Base-by-base conservation (phyloP, 345 rosid species). In the Reutealis trisperma region DNA sequence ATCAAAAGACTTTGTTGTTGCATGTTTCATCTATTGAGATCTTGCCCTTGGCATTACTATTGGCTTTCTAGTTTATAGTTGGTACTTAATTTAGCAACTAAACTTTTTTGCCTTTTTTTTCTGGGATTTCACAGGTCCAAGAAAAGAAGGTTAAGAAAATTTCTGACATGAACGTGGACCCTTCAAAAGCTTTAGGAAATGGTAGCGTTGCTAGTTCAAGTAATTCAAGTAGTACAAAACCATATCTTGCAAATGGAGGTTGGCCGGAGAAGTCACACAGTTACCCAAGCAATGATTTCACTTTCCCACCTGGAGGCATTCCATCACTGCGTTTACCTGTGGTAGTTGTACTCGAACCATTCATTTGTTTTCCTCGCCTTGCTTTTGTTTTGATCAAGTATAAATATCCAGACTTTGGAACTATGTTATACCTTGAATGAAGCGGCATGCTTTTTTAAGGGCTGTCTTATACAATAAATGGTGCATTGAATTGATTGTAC, bases 61-160 rank as follows among this genome's bases (percentile, higher is more conserved):
- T 41, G 37, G 63, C n/a, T 15, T 67, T 15, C 34, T 69, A 68
- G 5, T 68, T 41, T 69, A 25, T 57, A 52, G 52, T 11, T 78
- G 54, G 37, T 62, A 14, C 62, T 15, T 55, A 47, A 51, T 67
- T 45, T 47, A 22, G 47, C 51, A 10, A 70, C 72, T 76, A 60
- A 21, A 81, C 42, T 49, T 81, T 30, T 42, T 62, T 74, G 22
- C 4, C 57, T 27, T 73, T 24, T 59, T 15, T 71, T 32, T 73
- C 77, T 75, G 81, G 67, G 70, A 54, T 80, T 85, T 79, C 63
- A 70, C 87, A 96, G 99, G 96, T 96, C 70, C 97, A 94, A 87
- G 98, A 96, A 83, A 93, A 92, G 91, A 92, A 91, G 94, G 86
- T 94, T 45, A 96, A 94, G 85, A 96, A 92, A 82, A 81, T 94